Evolutionary conservation across 208 protist species (phyloP), one percentile per base, ranked within the genome.

Genomic region (Leishmania amazonensis): DNA sequence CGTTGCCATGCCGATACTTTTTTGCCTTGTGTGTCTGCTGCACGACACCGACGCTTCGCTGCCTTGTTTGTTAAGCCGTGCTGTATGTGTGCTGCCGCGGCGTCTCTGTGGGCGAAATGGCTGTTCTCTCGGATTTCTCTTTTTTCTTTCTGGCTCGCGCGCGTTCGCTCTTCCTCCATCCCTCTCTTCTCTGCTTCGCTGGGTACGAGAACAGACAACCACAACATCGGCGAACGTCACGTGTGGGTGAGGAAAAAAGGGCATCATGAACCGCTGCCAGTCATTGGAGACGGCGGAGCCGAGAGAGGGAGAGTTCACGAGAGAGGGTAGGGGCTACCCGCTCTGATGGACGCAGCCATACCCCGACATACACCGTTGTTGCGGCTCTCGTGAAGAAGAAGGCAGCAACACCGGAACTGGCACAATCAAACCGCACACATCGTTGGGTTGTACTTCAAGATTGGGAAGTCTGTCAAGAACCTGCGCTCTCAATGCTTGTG

Each of bases 81-180:
- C 19, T 75, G 9, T 17, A 11, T 19, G 45, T 75, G 71, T 58
- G 47, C 17, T 31, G 71, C 13, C 21, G n/a, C 11, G 7, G 7
- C 1, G 9, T 62, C 7, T 62, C 24, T 24, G 17, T 6, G 57
- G 11, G 57, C 6, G 17, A 0, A 24, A 62, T 54, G 51, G 2
- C 45, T 6, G 13, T 2, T 7, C 6, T n/a, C 13, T 54, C 40
- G 38, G 19, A 3, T 60, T 24, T 76, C 35, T 28, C 5, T 31
- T 76, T 76, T 82, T 68, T 76, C 65, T 76, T 78, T 60, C 57
- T 62, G 15, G 21, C 21, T 45, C 42, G 38, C 38, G 13, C 45
- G 17, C 67, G 1, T 45, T 53, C 54, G 17, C 54, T 11, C 42
- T 31, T 0, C 67, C 53, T 45, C 6, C 28, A 38, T 40, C 47